Percentiles rank a stretch among this genome's conserved stretches.
Conservation (phyloP, 768 basidiomycete species). For the Boletus sp. region DNA sequence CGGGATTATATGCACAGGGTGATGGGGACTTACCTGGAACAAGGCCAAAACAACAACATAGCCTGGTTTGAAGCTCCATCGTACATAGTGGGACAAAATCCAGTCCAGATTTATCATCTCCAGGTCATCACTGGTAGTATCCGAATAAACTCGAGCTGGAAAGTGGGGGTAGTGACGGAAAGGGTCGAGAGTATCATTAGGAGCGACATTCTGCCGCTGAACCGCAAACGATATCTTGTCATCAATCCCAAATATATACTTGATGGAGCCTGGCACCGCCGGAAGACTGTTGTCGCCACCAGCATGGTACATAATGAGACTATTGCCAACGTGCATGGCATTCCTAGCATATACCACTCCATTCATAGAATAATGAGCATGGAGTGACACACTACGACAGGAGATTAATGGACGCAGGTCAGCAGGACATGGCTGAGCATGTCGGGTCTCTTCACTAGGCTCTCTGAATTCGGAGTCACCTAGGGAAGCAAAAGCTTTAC, state of each 20-base stretch:
- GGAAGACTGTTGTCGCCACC: background rate
- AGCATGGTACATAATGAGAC: background rate
- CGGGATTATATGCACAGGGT: too few species aligned
- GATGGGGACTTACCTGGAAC: background rate
- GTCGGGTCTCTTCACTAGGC: background rate
- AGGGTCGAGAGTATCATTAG: background rate
- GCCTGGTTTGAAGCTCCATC: background rate
- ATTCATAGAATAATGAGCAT: background rate
- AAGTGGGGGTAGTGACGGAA: background rate
- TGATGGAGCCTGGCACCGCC: background rate
- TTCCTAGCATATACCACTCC: background rate
- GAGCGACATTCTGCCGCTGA: background rate
- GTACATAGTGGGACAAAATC: background rate
- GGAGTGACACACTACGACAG: background rate
- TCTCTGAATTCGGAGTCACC: background rate
- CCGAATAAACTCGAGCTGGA: background rate
- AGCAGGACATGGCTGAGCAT: background rate
- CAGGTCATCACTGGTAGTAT: background rate
- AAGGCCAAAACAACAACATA: background rate
- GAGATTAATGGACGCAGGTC: background rate
- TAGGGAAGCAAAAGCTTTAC: constrained; percentile 6
- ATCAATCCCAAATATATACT: background rate
- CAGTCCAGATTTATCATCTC: background rate
- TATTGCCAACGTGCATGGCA: background rate
- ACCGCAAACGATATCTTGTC: background rate